Evolutionary conservation across 345 rosid species (phyloP), one percentile per base, ranked within the genome.

Genomic region (Aurinia saxatilis): DNA sequence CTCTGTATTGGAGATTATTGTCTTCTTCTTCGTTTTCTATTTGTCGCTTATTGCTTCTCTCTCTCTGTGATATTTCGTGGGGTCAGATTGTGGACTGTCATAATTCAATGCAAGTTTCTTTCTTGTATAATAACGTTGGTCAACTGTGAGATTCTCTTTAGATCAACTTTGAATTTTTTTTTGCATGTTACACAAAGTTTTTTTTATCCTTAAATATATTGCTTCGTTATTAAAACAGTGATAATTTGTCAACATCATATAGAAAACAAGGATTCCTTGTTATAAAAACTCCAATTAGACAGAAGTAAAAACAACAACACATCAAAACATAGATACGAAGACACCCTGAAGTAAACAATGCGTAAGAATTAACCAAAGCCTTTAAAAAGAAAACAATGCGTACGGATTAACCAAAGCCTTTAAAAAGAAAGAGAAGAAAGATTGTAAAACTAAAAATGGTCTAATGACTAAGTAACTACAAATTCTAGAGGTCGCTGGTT

Each of bases 91-190:
- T 50, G 59, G 55, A 50, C 70, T 63, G 60, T 56, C 64, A 42
- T 33, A 47, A 57, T 50, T 64, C 36, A 71, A 35, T 71, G 75
- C 75, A 36, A 42, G 40, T n/a, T n/a, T n/a, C n/a, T 50, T 57
- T 65, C 65, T 42, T 50, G 75, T 63, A 64, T 66, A 57, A 17
- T n/a, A 1, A 25, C 19, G 15, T 14, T 35, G 57, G 75, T 50
- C 75, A 57, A 71, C 66, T 71, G 27, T 17, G 66, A 71, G 60
- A 71, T 71, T 71, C 70, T 64, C 42, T 27, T 63, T 23, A 41
- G 6, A n/a, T n/a, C n/a, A n/a, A n/a, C n/a, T n/a, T n/a, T n/a
- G n/a, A n/a, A n/a, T n/a, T n/a, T n/a, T n/a, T n/a, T n/a, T n/a
- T n/a, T n/a, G n/a, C n/a, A n/a, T n/a, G n/a, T n/a, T n/a, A n/a